Conservation (phyloP, 441 rosid species). For the Jatropha multifida region DNA sequence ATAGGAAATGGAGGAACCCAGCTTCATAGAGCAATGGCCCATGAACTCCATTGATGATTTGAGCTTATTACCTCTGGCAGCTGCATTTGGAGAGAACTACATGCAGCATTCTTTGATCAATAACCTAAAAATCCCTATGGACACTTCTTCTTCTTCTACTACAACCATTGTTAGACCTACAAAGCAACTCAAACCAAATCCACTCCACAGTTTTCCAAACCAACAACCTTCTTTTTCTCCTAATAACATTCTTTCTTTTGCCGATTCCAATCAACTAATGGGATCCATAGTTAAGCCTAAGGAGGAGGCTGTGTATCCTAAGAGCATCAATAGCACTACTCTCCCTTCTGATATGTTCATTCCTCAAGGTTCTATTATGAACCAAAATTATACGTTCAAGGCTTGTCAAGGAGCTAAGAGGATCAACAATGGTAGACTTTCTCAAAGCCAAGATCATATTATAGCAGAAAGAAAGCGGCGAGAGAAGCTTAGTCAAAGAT, state of each 20-base stretch:
- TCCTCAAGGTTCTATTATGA: conserved; percentile 36
- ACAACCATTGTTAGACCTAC: conserved; percentile 29
- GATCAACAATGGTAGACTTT: conserved; percentile 24
- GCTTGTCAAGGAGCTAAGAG: conserved; percentile 35
- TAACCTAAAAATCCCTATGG: conserved; percentile 28
- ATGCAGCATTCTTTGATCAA: conserved; percentile 28
- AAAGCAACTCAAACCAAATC: conserved; percentile 44
- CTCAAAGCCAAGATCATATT: conserved; percentile 71
- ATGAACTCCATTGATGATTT: conserved; percentile 45
- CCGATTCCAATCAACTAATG: conserved; percentile 30
- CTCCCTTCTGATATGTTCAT: conserved; percentile 28
- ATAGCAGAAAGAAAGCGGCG: conserved; percentile 85
- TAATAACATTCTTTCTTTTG: conserved; percentile 26
- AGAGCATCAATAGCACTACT: conserved; percentile 12
- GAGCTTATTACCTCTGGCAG: conserved; percentile 33
- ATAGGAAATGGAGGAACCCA: conserved; percentile 51
- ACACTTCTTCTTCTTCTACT: conserved; percentile 5
- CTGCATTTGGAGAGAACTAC: conserved; percentile 43
- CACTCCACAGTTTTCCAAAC: conserved; percentile 21
- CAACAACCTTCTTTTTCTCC: conserved; percentile 33
- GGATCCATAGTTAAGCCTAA: conserved; percentile 42
- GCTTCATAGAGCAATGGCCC: conserved; percentile 52
- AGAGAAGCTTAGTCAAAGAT: conserved; percentile 80
- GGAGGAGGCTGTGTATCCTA: conserved; percentile 35
- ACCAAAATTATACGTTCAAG: conserved; percentile 36